phyloP scores from a whole-genome alignment of 306 rosid genomes.

The Abrus precatorius region DNA sequence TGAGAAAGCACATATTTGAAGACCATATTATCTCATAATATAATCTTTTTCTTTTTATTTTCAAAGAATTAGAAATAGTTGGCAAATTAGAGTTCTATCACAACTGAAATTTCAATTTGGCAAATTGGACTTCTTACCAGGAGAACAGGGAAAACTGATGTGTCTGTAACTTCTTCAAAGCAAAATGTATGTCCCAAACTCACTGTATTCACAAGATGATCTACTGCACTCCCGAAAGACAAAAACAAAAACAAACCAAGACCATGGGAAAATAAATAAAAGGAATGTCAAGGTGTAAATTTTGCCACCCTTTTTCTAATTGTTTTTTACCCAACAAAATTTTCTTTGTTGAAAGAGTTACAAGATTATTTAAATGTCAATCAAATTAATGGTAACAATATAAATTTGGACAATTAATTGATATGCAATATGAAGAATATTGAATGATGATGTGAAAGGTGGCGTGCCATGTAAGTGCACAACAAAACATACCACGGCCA shows the following conservation, averaged over 20 bases:
- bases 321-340: not conserved
- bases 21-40: not conserved
- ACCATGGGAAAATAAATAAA: constrained; percentile 19
- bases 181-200: constrained; percentile 91
- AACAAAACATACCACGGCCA: constrained; percentile 66
- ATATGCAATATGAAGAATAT: not conserved
- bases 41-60: constrained; percentile 1
- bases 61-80: not conserved
- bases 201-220: constrained; percentile 87
- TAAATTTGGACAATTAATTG: not conserved
- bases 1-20: constrained; percentile 39
- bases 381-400: not conserved
- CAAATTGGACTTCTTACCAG: constrained; percentile 60
- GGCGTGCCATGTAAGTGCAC: not conserved
- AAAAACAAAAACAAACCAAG: not conserved
- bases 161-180: constrained; percentile 87
- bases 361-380: constrained; percentile 1
- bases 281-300: not conserved
- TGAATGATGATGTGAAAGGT: not conserved
- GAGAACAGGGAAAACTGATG: constrained; percentile 80
- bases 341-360: constrained; percentile 1
- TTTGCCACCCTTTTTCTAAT: not conserved
- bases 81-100: not conserved
- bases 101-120: not conserved
- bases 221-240: constrained; percentile 61